A percentile compares a stretch with the other conserved stretches of the same genome.
phyloP scores from a whole-genome alignment of 2,329 filamentous ascomycete genomes.

The Verticillium nonalfalfae region DNA sequence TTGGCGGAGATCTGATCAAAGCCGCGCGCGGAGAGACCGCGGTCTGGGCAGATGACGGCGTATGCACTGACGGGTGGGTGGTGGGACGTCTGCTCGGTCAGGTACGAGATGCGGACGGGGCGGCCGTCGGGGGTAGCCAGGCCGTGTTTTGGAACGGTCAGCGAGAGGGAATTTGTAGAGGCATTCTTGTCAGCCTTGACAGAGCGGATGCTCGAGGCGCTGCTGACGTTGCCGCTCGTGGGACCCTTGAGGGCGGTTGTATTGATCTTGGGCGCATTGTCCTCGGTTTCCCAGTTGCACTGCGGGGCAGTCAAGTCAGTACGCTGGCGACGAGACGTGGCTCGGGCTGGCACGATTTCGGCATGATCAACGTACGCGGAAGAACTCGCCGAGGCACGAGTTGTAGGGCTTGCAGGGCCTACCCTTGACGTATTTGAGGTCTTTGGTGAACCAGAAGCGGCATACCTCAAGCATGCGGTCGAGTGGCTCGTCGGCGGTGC shows the following conservation, averaged over 20 bases:
- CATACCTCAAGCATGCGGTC: slow-evolving; percentile 93
- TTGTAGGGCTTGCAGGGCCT: slow-evolving; percentile 99
- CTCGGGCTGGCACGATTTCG: background rate
- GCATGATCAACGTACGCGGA: slow-evolving; percentile 57
- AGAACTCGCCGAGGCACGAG: slow-evolving; percentile 94
- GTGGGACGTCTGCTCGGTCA: slow-evolving; percentile 97
- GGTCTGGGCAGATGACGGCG: slow-evolving; percentile 86
- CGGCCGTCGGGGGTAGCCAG: slow-evolving; percentile 37
- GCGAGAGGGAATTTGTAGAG: slow-evolving; percentile 34
- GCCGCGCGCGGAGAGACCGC: slow-evolving; percentile 78
- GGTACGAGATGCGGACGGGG: slow-evolving; percentile 76
- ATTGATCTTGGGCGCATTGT: slow-evolving; percentile 62
- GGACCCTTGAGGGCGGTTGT: slow-evolving; percentile 34
- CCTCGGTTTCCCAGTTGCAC: slow-evolving; percentile 93
- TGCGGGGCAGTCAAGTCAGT: slow-evolving; percentile 28
- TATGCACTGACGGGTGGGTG: slow-evolving; percentile 97
- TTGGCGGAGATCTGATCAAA: slow-evolving; percentile 97
- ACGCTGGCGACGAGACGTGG: background rate
- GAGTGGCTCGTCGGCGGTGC: slow-evolving; percentile 83
- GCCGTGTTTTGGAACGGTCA: slow-evolving; percentile 44
- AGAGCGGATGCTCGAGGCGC: slow-evolving; percentile 42
- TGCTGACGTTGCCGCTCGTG: slow-evolving; percentile 28
- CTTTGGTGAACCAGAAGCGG: slow-evolving; percentile 98
- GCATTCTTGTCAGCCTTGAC: slow-evolving; percentile 33
- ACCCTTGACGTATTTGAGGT: slow-evolving; percentile 97